A percentile compares a stretch with the other conserved stretches of the same genome.
Evolutionary conservation across 176 grass and related monocot species (phyloP).

Genomic region (Hsuehochloa calcarea): DNA sequence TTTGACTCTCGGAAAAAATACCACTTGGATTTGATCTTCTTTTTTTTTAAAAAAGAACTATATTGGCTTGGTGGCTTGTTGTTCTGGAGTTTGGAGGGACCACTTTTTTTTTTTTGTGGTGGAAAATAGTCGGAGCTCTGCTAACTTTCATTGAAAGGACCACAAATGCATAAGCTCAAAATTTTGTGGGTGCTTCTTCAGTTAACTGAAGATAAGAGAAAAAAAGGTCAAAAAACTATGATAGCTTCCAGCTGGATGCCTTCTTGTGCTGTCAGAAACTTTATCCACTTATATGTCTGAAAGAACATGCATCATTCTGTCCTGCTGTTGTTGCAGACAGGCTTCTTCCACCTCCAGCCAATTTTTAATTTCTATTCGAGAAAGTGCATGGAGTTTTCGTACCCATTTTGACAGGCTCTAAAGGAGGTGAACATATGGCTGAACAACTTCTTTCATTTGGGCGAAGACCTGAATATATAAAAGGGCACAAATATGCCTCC

Average conservation of each 20-base stretch:
- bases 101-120: no score
- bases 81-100: neutral
- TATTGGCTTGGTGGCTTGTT: neutral
- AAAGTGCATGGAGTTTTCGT: neutral
- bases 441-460: neutral
- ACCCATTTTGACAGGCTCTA: neutral
- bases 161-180: constrained; percentile 8
- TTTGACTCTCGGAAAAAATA: neutral
- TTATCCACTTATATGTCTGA: constrained; percentile 14
- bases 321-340: neutral
- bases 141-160: neutral
- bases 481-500: neutral
- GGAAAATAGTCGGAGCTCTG: no score
- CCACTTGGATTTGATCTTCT: neutral
- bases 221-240: constrained; percentile 27
- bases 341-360: neutral
- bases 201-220: constrained; percentile 37
- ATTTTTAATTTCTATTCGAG: neutral
- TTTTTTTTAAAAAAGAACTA: neutral
- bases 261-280: constrained; percentile 37
- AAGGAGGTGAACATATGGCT: neutral
- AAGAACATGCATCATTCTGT: constrained; percentile 33
- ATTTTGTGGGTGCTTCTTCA: neutral
- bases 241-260: constrained; percentile 48
- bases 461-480: neutral